Evolutionary conservation across 108 stramenopile genomes (phyloP), one percentile per base, ranked within the genome.

Genomic region (Pseudonitzschia multistriata): DNA sequence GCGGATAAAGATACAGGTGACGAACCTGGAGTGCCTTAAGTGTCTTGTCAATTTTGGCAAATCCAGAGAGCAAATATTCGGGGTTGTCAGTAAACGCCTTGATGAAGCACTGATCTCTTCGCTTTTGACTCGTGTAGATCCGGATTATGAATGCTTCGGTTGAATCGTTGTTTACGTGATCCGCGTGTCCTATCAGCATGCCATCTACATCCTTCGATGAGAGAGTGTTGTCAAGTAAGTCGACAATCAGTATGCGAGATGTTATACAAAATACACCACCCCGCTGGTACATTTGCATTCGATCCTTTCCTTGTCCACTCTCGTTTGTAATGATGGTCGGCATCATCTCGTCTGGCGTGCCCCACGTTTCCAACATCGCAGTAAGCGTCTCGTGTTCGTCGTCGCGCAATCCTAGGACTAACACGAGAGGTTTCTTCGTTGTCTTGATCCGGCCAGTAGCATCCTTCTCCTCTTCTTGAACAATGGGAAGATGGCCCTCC

Each of bases 131-230:
- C 14, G 88, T 84, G 77, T 85, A 96, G 13, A 99, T 94, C 62
- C 95, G 76, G 42, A 99, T 71, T 70, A 98, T 97, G 73, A 99
- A 99, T 2, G 97, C 97, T 59, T 97, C 96, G 29, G 89, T 98
- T 25, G 95, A 96, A 17, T 92, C 83, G n/a, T 94, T 90, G 17
- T 87, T 69, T 2, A 97, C 92, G 25, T 87, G 74, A 66, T 99
- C 97, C 0, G 95, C 98, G 65, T 96, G 91, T 21, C 88, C 89
- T 29, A 98, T 94, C 60, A 98, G 49, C 63, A 99, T 77, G 11
- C 97, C 98, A 35, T 88, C 90, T 36, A 98, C 90, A 31, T 87
- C 80, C 6, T 67, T 80, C 37, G 91, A 47, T 17, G 72, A 70
- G 0, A 91, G 73, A n/a, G 72, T 86, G 14, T 88, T 78, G 62